phyloP scores from a whole-genome alignment of 495 filamentous ascomycete genomes.

The Oidiodendron maius region DNA sequence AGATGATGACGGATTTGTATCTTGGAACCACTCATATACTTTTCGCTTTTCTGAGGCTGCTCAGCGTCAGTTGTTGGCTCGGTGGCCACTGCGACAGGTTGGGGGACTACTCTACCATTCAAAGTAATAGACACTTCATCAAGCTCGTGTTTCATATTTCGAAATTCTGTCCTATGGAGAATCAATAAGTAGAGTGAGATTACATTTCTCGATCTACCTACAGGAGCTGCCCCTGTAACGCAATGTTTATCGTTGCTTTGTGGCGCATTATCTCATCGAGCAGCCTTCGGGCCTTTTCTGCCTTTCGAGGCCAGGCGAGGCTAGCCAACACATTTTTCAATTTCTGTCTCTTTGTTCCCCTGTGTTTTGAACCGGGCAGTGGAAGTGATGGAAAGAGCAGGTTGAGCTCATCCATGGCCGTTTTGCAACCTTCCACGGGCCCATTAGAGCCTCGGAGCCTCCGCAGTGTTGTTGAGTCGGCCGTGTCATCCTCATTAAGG shows the following conservation, averaged over 20 bases:
- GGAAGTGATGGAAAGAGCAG: constrained; percentile 5
- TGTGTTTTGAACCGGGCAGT: background rate
- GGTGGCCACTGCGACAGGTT: background rate
- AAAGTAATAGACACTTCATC: constrained; percentile 3
- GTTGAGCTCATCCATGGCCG: background rate
- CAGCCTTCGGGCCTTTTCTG: constrained; percentile 2
- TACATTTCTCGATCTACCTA: background rate
- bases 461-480: background rate
- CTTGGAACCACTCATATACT: constrained; percentile 3
- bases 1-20: background rate
- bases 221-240: constrained; percentile 1
- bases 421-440: background rate
- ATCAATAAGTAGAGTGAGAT: background rate
- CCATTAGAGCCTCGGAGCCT: background rate
- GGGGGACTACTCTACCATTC: background rate
- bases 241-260: constrained; percentile 3
- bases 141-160: constrained; percentile 3
- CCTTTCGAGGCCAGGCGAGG: constrained; percentile 4
- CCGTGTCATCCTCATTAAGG: background rate
- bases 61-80: background rate
- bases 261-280: background rate
- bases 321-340: background rate
- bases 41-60: constrained; percentile 7
- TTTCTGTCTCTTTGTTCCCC: constrained; percentile 6
- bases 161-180: constrained; percentile 2